Evolutionary conservation across 371 early-diverging fungal genomes (phyloP).

Genomic region (Actinomortierella wolfii): DNA sequence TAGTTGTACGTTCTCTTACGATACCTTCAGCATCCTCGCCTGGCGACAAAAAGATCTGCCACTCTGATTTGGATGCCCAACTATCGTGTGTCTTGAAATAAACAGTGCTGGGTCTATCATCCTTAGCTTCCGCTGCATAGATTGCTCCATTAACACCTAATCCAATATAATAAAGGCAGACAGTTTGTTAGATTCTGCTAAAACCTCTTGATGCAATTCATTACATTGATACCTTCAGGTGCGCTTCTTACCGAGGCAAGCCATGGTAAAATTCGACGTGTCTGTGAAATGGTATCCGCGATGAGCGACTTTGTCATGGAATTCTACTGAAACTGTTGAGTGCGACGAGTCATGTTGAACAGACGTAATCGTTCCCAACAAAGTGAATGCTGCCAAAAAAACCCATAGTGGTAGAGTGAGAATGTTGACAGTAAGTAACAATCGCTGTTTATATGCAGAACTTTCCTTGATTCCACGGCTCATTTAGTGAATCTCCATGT

Average conservation of each 20-base stretch:
- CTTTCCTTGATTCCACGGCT: neutral
- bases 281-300: slow-evolving; percentile 87
- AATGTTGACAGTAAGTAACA: neutral
- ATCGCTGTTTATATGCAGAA: neutral
- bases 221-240: too few species aligned
- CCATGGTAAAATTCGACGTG: slow-evolving; percentile 73
- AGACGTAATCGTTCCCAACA: slow-evolving; percentile 78
- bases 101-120: slow-evolving; percentile 48
- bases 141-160: slow-evolving; percentile 69
- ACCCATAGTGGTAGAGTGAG: neutral
- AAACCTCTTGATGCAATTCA: too few species aligned
- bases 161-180: neutral
- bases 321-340: slow-evolving; percentile 82
- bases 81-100: slow-evolving; percentile 72
- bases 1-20: slow-evolving; percentile 1
- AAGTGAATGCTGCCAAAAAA: slow-evolving; percentile 68
- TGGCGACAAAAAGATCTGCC: slow-evolving; percentile 70
- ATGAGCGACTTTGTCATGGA: slow-evolving; percentile 78
- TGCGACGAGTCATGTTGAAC: slow-evolving; percentile 68
- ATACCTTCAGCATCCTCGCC: slow-evolving; percentile 70
- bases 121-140: slow-evolving; percentile 66
- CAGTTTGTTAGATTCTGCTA: slow-evolving; percentile 11
- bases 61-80: slow-evolving; percentile 75
- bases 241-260: slow-evolving; percentile 52
- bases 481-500: neutral